These are phyloP conservation scores for Cyberlindnera bimundalis DNA, from an alignment of 805 yeast genomes.

Conservation along the genomic window DNA sequence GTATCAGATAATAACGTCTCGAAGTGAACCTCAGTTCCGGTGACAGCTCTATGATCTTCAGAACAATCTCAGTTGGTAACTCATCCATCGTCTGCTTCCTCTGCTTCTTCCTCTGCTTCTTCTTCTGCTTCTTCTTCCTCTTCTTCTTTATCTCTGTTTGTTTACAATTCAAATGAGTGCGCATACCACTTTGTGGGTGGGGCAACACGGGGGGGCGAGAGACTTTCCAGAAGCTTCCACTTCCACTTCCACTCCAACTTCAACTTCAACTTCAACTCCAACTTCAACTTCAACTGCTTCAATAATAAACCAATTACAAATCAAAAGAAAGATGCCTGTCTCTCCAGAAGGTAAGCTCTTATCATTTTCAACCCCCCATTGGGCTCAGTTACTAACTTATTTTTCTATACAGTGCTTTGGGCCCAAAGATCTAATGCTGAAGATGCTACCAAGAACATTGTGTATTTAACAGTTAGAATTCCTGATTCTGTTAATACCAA, in stretches of 20 bases:
- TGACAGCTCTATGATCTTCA: conserved; percentile 31
- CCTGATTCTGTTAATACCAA: conserved; percentile 64
- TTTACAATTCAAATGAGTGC: too few species aligned
- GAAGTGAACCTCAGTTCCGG: conserved; percentile 36
- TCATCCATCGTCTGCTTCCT: conserved; percentile 9
- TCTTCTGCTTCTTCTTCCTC: too few species aligned
- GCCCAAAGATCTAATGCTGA: conserved; percentile 90
- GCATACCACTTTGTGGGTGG: neutral
- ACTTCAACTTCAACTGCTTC: too few species aligned
- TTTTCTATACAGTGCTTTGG: conserved; percentile 65
- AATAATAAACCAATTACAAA: neutral
- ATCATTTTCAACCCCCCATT: neutral
- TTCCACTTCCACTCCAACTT: too few species aligned
- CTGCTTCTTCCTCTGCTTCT: neutral
- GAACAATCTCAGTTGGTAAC: conserved; percentile 44
- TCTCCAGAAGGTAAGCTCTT: conserved; percentile 16
- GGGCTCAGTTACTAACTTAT: conserved; percentile 5
- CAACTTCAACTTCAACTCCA: too few species aligned
- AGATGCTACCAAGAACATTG: conserved; percentile 68
- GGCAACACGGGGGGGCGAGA: neutral
- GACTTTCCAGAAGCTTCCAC: conserved; percentile 1
- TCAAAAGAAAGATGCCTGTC: conserved; percentile 17
- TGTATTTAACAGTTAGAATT: conserved; percentile 71
- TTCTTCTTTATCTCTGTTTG: too few species aligned
- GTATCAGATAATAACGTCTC: conserved; percentile 44